These are phyloP conservation scores for Ophiorrhiza pumila DNA, from an alignment of 257 asterid genomes.

Conservation along the genomic window DNA sequence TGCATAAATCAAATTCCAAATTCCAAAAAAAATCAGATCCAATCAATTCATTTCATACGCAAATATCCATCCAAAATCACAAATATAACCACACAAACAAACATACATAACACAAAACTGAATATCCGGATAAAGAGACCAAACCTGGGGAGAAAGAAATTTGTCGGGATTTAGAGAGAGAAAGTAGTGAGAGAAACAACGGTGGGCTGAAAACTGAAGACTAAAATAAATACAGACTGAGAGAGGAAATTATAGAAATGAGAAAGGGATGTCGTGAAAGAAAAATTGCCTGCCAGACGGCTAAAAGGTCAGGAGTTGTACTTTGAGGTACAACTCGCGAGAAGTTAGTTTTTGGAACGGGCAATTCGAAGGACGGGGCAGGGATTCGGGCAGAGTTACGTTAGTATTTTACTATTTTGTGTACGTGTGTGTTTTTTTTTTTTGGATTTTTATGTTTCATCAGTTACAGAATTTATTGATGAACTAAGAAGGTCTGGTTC, in stretches of 20 bases:
- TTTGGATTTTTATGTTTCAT: too few species aligned
- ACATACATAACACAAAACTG: neutral
- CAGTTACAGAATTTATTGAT: too few species aligned
- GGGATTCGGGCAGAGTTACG: slow-evolving; percentile 8
- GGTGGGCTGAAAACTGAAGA: slow-evolving; percentile 3
- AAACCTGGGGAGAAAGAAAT: slow-evolving; percentile 19
- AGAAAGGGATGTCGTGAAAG: neutral
- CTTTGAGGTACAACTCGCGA: slow-evolving; percentile 8
- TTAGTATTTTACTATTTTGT: too few species aligned
- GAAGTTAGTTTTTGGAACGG: neutral
- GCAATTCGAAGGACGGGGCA: slow-evolving; percentile 11
- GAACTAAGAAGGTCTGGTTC: too few species aligned
- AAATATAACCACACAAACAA: neutral
- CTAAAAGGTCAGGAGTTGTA: slow-evolving; percentile 18
- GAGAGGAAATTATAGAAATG: neutral
- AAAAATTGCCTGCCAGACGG: slow-evolving; percentile 12
- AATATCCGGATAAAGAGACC: neutral
- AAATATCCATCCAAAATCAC: neutral
- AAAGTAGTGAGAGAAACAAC: neutral
- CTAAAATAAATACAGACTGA: neutral
- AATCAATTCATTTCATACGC: slow-evolving; percentile 6
- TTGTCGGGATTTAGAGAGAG: neutral
- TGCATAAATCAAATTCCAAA: slow-evolving; percentile 20
- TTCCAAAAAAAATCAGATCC: slow-evolving; percentile 21
- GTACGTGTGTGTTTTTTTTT: too few species aligned